These are phyloP conservation scores for Wickerhamomyces ciferrii DNA, from an alignment of 805 yeast genomes.

Conservation along the genomic window DNA sequence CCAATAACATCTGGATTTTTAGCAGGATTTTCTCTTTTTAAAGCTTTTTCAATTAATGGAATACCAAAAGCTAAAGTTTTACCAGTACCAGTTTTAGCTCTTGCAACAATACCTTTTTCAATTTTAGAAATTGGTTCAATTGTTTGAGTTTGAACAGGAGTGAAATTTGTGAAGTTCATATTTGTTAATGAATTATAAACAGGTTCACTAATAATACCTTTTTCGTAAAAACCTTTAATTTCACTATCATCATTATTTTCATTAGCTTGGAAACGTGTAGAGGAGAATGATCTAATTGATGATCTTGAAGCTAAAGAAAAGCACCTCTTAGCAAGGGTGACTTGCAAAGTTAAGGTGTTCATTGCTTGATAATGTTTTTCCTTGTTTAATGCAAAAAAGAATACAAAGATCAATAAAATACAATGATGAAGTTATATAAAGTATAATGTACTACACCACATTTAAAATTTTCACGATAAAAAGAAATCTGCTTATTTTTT, in stretches of 20 bases:
- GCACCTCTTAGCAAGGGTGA: not conserved
- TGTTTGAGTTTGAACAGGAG: slow-evolving; percentile 65
- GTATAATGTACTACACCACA: too few species aligned
- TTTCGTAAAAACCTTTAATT: slow-evolving; percentile 20
- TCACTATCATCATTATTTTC: slow-evolving; percentile 6
- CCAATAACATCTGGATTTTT: slow-evolving; percentile 41
- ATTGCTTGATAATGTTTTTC: not conserved
- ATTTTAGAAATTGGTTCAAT: slow-evolving; percentile 49
- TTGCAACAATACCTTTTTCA: slow-evolving; percentile 66
- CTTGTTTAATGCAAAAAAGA: not conserved
- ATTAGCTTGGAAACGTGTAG: not conserved
- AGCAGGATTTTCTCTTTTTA: slow-evolving; percentile 25
- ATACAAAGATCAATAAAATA: too few species aligned
- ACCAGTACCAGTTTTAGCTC: slow-evolving; percentile 96
- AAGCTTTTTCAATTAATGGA: slow-evolving; percentile 63
- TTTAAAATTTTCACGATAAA: too few species aligned
- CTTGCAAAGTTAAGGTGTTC: not conserved
- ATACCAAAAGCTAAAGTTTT: slow-evolving; percentile 86
- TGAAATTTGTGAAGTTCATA: slow-evolving; percentile 47
- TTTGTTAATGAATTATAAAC: slow-evolving; percentile 30
- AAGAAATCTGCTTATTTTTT: too few species aligned
- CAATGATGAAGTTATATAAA: too few species aligned
- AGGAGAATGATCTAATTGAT: not conserved
- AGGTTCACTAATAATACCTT: slow-evolving; percentile 21
- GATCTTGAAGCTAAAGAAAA: not conserved